These are phyloP conservation scores for Pontederia crassipes DNA, from an alignment of 176 grass and related monocot species.

Conservation along the genomic window DNA sequence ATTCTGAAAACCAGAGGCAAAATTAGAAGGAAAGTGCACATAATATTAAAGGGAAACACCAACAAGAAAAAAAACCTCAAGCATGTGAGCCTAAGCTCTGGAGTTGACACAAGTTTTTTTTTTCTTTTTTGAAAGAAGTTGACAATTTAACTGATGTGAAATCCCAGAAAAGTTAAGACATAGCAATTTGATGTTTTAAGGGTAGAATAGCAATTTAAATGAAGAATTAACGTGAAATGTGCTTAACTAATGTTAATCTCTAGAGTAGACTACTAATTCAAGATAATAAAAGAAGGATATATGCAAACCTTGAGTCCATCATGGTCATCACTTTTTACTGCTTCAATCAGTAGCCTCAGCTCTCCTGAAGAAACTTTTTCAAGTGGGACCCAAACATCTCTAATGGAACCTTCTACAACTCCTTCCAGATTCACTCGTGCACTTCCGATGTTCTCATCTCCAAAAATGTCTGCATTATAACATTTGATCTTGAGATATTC, in stretches of 20 bases:
- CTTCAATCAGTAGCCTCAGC: slow-evolving; percentile 63
- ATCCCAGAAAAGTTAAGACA: too few relatives aligned
- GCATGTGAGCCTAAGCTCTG: too few relatives aligned
- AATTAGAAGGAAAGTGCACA: too few relatives aligned
- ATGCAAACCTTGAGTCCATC: slow-evolving; percentile 30
- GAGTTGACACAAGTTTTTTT: too few relatives aligned
- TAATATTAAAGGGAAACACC: too few relatives aligned
- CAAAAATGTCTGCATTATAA: slow-evolving; percentile 60
- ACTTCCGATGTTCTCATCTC: slow-evolving; percentile 79
- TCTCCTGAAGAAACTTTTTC: slow-evolving; percentile 82
- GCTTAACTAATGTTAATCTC: too few relatives aligned
- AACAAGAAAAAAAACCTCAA: too few relatives aligned
- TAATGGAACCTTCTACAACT: slow-evolving; percentile 45
- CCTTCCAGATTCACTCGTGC: slow-evolving; percentile 82
- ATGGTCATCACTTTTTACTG: slow-evolving; percentile 36
- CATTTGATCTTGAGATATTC: slow-evolving; percentile 94
- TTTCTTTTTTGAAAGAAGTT: too few relatives aligned
- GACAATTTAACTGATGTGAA: too few relatives aligned
- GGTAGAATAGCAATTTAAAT: too few relatives aligned
- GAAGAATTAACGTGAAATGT: too few relatives aligned
- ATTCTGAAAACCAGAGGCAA: slow-evolving; percentile 25
- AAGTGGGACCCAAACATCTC: slow-evolving; percentile 89
- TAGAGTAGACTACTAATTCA: background rate
- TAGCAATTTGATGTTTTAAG: too few relatives aligned
- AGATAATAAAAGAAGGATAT: background rate